Evolutionary conservation across 768 basidiomycete species (phyloP).

Genomic region (Serendipita sp.): DNA sequence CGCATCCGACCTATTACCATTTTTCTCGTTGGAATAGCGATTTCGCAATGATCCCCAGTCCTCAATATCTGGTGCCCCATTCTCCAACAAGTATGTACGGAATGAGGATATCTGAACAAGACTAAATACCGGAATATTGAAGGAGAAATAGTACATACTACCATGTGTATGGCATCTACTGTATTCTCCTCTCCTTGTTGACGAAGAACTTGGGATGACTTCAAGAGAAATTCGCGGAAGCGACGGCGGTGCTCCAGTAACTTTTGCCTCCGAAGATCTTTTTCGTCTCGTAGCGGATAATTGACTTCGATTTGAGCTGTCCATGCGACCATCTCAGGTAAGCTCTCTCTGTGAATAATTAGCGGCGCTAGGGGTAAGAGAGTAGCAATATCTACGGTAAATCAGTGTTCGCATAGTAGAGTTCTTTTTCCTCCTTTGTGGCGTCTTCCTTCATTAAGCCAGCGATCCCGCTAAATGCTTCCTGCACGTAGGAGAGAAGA

Average conservation of each 20-base stretch:
- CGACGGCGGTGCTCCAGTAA: conserved; percentile 39
- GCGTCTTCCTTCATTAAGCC: conserved; percentile 43
- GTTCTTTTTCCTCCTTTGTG: conserved; percentile 30
- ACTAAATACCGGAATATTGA: neutral
- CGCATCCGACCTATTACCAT: neutral
- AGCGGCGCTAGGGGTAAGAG: neutral
- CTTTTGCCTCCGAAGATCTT: conserved; percentile 49
- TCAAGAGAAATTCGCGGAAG: conserved; percentile 54
- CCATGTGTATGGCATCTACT: conserved; percentile 61
- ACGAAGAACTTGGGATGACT: conserved; percentile 48
- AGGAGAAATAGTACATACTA: conserved; percentile 28
- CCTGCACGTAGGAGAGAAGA: conserved; percentile 57
- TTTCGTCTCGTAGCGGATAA: conserved; percentile 48
- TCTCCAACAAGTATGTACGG: conserved; percentile 55
- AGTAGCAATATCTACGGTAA: conserved; percentile 38
- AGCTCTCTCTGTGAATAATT: neutral
- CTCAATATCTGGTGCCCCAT: conserved; percentile 32
- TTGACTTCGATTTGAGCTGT: conserved; percentile 19
- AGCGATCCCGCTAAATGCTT: conserved; percentile 60
- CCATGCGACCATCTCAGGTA: conserved; percentile 2
- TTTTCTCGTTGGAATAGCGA: conserved; percentile 11
- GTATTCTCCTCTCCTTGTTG: conserved; percentile 68
- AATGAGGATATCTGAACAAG: conserved; percentile 42
- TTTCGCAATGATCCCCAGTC: conserved; percentile 9
- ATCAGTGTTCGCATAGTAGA: conserved; percentile 38